A percentile compares a stretch with the other conserved stretches of the same genome.
These are phyloP conservation scores for Alternaria triticina DNA, from an alignment of 2,329 filamentous ascomycete genomes.

Conservation along the genomic window DNA sequence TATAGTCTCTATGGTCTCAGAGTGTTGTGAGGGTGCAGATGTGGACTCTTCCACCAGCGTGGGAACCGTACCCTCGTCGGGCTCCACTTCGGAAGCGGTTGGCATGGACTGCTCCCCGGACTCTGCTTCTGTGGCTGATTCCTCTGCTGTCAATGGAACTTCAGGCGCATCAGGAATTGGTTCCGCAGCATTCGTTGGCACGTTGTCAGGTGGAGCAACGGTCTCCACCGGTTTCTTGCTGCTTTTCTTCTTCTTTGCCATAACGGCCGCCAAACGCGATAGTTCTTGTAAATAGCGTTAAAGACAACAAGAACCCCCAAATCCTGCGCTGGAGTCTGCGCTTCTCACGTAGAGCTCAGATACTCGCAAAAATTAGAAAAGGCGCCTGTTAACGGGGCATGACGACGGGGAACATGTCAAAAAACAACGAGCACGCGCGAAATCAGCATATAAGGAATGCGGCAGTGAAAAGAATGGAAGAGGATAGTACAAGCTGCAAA, in stretches of 20 bases:
- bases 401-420: slow-evolving; percentile 38
- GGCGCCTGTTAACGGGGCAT: slow-evolving; percentile 48
- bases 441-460: slow-evolving; percentile 44
- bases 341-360: slow-evolving; percentile 27
- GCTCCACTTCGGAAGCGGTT: slow-evolving; percentile 11
- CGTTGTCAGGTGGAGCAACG: slow-evolving; percentile 36
- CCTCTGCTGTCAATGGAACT: slow-evolving; percentile 22
- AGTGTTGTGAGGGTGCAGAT: slow-evolving; percentile 18
- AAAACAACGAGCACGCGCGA: slow-evolving; percentile 40
- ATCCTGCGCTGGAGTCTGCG: slow-evolving; percentile 23
- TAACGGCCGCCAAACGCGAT: slow-evolving; percentile 23
- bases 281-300: slow-evolving; percentile 29
- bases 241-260: slow-evolving; percentile 45
- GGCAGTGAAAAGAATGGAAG: slow-evolving; percentile 32
- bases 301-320: slow-evolving; percentile 10
- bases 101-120: slow-evolving; percentile 16
- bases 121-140: slow-evolving; percentile 18
- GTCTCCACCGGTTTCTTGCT: slow-evolving; percentile 38
- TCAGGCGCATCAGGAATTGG: slow-evolving; percentile 23
- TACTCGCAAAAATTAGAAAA: slow-evolving; percentile 33
- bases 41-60: slow-evolving; percentile 24
- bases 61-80: slow-evolving; percentile 22
- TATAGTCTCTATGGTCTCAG: slow-evolving; percentile 11
- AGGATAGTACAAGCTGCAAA: slow-evolving; percentile 39
- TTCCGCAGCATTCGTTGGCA: slow-evolving; percentile 28